phyloP scores from a whole-genome alignment of 352 stramenopile species.

The Thraustotheca clavata region DNA sequence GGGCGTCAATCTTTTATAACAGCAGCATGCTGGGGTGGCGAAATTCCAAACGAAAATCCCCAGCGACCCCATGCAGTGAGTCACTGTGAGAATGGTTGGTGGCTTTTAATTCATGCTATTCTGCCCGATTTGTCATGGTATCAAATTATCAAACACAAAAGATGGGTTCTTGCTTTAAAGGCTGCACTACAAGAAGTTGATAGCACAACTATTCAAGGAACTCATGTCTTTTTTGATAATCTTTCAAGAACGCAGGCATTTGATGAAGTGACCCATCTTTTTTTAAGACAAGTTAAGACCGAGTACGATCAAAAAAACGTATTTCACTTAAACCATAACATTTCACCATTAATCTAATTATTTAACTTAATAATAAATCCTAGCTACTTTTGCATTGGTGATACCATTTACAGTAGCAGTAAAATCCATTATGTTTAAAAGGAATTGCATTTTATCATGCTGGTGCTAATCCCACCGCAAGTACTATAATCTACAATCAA shows the following conservation, averaged over 20 bases:
- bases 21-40: background rate
- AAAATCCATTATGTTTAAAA: too few species aligned
- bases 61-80: slow-evolving; percentile 1
- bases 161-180: background rate
- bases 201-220: background rate
- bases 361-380: too few species aligned
- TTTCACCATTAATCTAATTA: background rate
- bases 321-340: slow-evolving; percentile 10
- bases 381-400: too few species aligned
- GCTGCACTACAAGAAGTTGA: background rate
- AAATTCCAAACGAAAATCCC: background rate
- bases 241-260: background rate
- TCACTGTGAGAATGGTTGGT: slow-evolving; percentile 1
- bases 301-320: slow-evolving; percentile 3
- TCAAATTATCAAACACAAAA: slow-evolving; percentile 1
- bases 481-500: too few species aligned
- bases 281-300: slow-evolving; percentile 7
- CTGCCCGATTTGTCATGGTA: slow-evolving; percentile 7
- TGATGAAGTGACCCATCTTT: background rate
- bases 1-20: background rate
- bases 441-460: too few species aligned
- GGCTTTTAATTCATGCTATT: background rate
- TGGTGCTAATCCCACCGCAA: too few species aligned
- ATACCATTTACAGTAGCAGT: too few species aligned
- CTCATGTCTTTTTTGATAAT: background rate